These are phyloP conservation scores for Trametes sp. DNA, from an alignment of 1,284 basidiomycete genomes.

Conservation along the genomic window DNA sequence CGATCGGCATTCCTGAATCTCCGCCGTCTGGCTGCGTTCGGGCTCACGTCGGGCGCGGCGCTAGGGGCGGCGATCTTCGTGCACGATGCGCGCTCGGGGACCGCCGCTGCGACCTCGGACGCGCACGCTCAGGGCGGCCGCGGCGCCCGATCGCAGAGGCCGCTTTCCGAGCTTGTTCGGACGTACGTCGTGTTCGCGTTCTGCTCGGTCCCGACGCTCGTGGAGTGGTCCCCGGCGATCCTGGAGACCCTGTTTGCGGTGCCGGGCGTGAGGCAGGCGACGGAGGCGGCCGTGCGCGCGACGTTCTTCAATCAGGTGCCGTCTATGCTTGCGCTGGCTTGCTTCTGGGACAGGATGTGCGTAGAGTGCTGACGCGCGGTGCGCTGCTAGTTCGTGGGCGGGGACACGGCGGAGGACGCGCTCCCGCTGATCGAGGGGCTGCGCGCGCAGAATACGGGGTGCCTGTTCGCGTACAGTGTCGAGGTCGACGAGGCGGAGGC, in stretches of 20 bases:
- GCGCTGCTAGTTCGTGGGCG: conserved; percentile 81
- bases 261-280: conserved; percentile 71
- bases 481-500: conserved; percentile 77
- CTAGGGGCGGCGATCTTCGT: conserved; percentile 20
- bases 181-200: conserved; percentile 85
- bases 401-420: conserved; percentile 79
- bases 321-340: conserved; percentile 9
- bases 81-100: conserved; percentile 23
- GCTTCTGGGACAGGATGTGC: not conserved
- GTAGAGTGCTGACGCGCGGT: conserved; percentile 22
- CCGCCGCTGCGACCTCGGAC: not conserved
- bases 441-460: conserved; percentile 74
- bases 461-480: conserved; percentile 86
- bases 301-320: conserved; percentile 89
- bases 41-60: conserved; percentile 2
- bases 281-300: conserved; percentile 75
- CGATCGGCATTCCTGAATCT: conserved; percentile 9
- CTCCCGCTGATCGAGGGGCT: conserved; percentile 71
- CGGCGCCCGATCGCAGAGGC: conserved; percentile 23
- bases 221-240: conserved; percentile 81
- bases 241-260: conserved; percentile 67
- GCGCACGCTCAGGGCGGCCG: not conserved
- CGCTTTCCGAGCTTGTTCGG: conserved; percentile 60
- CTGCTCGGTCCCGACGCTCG: conserved; percentile 79
- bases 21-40: conserved; percentile 18